Evolutionary conservation across 2,329 filamentous ascomycete genomes (phyloP), one percentile per base, ranked within the genome.

Genomic region (Malbranchea zuffiana): DNA sequence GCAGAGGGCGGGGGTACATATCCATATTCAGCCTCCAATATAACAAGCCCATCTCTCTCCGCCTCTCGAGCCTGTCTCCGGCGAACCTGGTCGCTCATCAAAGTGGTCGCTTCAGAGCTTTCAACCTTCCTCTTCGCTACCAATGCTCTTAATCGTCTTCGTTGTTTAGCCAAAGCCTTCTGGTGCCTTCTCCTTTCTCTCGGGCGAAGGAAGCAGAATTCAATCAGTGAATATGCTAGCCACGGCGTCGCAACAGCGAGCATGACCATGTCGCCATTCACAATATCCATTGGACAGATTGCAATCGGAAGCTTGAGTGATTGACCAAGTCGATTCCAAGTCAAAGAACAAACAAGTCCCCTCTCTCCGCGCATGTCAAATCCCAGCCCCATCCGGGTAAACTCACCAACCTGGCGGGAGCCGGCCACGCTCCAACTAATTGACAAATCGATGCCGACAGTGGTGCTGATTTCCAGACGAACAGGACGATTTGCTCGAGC

Each of bases 311-410:
- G 21, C 26, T 50, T 55, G 36, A 66, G 53, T 6, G 39, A 51
- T 39, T 66, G 62, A 4, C 59, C 59, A 16, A 66, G 49, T 38
- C 62, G 49, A 23, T 44, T 56, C 62, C 62, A 65, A 17, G 53
- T 54, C 15, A 63, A 32, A 4, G 54, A 55, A 46, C 63, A 52
- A 29, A 57, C 47, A 6, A 66, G 49, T 4, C 62, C 61, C 8
- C 47, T 47, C 2, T 36, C 30, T 3, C 46, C 50, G 21, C 56
- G 47, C n/a, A 66, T 23, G 4, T 59, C 57, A 18, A 65, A 44
- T 2, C 56, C 59, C 12, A 66, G 42, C 0, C 60, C 61, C 43
- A 65, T 49, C 18, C 49, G 56, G 4, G 59, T 59, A 35, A 61
- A 55, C 18, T 58, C 51, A 6, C 57, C 55, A 29, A 65, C 47